Evolutionary conservation across 192 early-diverging fungal genomes (phyloP).

Genomic region (Backusella luteola): DNA sequence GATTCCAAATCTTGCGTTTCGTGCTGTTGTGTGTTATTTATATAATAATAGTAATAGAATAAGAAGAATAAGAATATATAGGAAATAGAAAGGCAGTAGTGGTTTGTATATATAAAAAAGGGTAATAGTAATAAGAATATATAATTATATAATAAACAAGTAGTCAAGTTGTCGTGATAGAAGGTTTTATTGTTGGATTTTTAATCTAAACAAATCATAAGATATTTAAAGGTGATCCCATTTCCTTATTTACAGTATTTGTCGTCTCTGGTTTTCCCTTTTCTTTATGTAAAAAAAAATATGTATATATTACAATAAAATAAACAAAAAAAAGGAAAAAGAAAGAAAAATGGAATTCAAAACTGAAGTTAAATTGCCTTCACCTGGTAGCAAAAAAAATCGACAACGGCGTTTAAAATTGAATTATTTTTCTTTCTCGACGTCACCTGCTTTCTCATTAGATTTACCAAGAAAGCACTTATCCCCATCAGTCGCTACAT

Average conservation of each 20-base stretch:
- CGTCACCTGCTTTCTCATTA: neutral
- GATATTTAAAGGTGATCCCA: constrained; percentile 1
- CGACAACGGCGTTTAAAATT: neutral
- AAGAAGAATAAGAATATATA: too few species aligned
- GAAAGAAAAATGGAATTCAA: neutral
- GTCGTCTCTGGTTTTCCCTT: neutral
- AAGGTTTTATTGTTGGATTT: constrained; percentile 6
- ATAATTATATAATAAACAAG: neutral
- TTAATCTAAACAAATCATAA: constrained; percentile 9
- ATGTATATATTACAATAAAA: neutral
- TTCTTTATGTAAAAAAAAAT: neutral
- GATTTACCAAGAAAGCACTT: neutral
- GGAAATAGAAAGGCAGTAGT: too few species aligned
- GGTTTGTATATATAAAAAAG: neutral
- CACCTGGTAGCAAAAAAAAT: neutral
- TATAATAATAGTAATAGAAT: neutral
- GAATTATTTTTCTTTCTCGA: neutral
- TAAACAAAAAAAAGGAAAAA: neutral
- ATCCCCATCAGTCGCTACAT: neutral
- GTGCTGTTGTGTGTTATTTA: neutral
- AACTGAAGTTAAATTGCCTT: neutral
- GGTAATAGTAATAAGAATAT: neutral
- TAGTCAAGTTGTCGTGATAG: neutral
- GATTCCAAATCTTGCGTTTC: neutral
- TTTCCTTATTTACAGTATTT: neutral